phyloP scores from a whole-genome alignment of 768 basidiomycete genomes.

The Agrocybe chaxingu region DNA sequence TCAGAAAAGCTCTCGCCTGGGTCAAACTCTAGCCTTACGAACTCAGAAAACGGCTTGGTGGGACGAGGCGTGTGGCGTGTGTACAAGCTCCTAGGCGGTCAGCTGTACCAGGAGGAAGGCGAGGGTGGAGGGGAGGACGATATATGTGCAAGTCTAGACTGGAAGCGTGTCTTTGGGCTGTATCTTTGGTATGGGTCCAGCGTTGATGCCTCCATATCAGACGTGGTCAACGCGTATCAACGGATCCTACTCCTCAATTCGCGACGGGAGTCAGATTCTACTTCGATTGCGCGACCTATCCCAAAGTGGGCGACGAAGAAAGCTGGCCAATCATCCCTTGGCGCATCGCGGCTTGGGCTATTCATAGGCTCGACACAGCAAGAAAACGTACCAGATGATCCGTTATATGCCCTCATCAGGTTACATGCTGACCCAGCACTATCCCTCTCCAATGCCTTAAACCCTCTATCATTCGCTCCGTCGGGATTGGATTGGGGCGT shows the following conservation, averaged over 20 bases:
- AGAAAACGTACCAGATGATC: constrained; percentile 44
- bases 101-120: constrained; percentile 54
- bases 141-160: constrained; percentile 76
- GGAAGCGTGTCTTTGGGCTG: constrained; percentile 91
- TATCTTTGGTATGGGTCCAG: constrained; percentile 85
- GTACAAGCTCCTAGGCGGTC: constrained; percentile 81
- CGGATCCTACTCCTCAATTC: constrained; percentile 27
- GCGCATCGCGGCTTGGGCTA: constrained; percentile 14
- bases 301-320: constrained; percentile 56
- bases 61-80: constrained; percentile 64
- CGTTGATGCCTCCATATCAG: constrained; percentile 65
- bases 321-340: constrained; percentile 22
- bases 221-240: constrained; percentile 67
- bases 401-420: constrained; percentile 77
- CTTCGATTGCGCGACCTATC: constrained; percentile 47
- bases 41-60: constrained; percentile 36
- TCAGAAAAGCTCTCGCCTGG: constrained; percentile 50
- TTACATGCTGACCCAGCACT: constrained; percentile 71
- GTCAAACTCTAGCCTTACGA: constrained; percentile 21
- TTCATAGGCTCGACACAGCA: constrained; percentile 35
- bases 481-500: constrained; percentile 75
- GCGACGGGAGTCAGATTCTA: constrained; percentile 9
- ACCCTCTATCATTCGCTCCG: constrained; percentile 70
- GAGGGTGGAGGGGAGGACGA: constrained; percentile 40
- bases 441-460: constrained; percentile 65